Evolutionary conservation across 2,329 filamentous ascomycete genomes (phyloP).

Genomic region (Diaporthe amygdali): DNA sequence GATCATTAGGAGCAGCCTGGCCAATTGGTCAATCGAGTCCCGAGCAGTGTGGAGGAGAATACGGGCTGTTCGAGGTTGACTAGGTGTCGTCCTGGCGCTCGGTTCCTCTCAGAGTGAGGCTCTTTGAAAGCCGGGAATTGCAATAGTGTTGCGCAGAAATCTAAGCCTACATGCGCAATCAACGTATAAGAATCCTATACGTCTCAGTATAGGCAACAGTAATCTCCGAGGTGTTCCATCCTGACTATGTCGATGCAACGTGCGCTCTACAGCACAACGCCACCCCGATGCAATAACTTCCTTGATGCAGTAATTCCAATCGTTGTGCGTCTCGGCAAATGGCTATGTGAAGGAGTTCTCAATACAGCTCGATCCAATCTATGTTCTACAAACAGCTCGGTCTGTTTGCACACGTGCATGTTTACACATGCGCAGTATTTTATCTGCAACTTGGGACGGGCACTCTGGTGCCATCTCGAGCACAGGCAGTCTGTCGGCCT

Average conservation of each 20-base stretch:
- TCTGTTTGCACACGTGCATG: not conserved
- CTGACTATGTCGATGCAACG: too few species aligned
- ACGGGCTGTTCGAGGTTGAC: not conserved
- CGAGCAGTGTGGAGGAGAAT: not conserved
- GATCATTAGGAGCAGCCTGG: not conserved
- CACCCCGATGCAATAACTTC: too few species aligned
- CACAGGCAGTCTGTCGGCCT: not conserved
- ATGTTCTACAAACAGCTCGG: not conserved
- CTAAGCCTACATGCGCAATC: not conserved
- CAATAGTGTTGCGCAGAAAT: too few species aligned
- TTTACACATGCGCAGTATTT: not conserved
- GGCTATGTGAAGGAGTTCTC: not conserved
- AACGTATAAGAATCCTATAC: not conserved
- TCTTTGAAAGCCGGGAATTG: not conserved
- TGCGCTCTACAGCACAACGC: not conserved
- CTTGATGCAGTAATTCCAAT: too few species aligned
- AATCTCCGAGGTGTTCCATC: not conserved
- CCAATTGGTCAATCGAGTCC: too few species aligned
- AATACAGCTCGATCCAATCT: not conserved
- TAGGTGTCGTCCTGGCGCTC: not conserved
- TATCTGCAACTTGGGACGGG: not conserved
- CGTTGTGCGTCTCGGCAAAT: too few species aligned
- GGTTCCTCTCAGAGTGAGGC: not conserved
- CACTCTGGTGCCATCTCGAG: not conserved
- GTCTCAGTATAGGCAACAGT: not conserved